Percentiles rank a stretch among this genome's conserved stretches.
Conservation (phyloP, 2,329 filamentous ascomycete species). For the Penicillium sp. region DNA sequence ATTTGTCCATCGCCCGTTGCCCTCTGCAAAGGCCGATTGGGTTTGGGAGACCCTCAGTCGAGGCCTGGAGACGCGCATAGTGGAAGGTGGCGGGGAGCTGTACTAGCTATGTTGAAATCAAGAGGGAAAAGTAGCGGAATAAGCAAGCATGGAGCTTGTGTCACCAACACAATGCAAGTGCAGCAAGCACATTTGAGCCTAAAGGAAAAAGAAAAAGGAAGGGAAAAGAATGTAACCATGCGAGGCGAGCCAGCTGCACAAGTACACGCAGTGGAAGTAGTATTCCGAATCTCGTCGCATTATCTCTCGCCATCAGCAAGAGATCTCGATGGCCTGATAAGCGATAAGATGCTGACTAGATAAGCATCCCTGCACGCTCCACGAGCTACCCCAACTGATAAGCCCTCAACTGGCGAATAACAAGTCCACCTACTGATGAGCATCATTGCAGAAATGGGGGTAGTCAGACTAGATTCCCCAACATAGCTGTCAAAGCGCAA, state of each 20-base stretch:
- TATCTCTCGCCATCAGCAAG: too few relatives aligned
- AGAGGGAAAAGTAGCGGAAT: not conserved
- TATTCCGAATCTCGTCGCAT: not conserved
- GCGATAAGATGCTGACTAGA: not conserved
- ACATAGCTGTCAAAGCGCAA: not conserved
- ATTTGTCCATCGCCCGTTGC: slow-evolving; percentile 50
- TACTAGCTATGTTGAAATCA: not conserved
- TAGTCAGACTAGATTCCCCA: not conserved
- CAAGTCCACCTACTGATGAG: not conserved
- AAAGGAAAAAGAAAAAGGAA: not conserved
- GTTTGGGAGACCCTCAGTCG: slow-evolving; percentile 49
- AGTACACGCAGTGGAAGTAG: not conserved
- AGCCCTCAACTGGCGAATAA: slow-evolving; percentile 5
- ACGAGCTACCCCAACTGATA: not conserved
- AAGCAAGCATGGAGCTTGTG: not conserved
- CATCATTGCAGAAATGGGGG: not conserved
- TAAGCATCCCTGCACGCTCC: slow-evolving; percentile 1
- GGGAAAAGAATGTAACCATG: not conserved
- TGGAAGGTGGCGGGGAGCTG: not conserved
- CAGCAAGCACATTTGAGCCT: not conserved
- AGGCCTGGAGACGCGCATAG: slow-evolving; percentile 39
- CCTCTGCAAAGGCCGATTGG: slow-evolving; percentile 48
- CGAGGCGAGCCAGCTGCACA: not conserved
- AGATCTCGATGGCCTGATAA: not conserved
- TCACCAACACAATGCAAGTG: not conserved